A percentile compares a stretch with the other conserved stretches of the same genome.
These are phyloP conservation scores for Rhizophora mangle DNA, from an alignment of 345 rosid genomes.

Conservation along the genomic window DNA sequence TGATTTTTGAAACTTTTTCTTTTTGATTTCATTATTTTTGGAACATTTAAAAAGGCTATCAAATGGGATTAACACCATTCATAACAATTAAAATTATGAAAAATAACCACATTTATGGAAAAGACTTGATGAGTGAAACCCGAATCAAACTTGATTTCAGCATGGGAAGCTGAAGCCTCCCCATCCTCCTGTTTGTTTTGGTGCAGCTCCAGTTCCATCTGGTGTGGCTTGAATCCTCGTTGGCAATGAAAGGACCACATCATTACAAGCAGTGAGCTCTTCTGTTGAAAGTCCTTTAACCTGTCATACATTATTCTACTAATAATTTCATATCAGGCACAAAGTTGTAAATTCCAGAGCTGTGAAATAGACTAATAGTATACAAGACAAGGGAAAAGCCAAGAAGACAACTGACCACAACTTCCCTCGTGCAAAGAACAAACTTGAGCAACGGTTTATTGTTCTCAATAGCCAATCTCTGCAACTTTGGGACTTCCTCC, in stretches of 20 bases:
- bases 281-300: slow-evolving; percentile 87
- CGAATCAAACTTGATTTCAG: slow-evolving; percentile 90
- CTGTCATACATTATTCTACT: slow-evolving; percentile 30
- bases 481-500: slow-evolving; percentile 91
- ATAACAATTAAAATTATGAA: too few relatives aligned
- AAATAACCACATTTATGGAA: too few relatives aligned
- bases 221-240: slow-evolving; percentile 83
- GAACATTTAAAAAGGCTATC: not conserved
- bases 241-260: slow-evolving; percentile 85
- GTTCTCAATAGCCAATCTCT: slow-evolving; percentile 75
- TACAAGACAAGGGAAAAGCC: not conserved
- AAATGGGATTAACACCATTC: too few relatives aligned
- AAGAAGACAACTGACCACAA: slow-evolving; percentile 26
- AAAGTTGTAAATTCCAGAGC: not conserved
- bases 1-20: too few relatives aligned
- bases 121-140: slow-evolving; percentile 30
- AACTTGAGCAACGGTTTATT: too few relatives aligned
- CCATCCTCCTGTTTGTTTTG: slow-evolving; percentile 77
- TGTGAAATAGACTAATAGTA: not conserved
- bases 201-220: slow-evolving; percentile 82
- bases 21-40: not conserved
- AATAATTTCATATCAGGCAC: not conserved
- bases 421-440: not conserved
- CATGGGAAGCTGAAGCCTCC: slow-evolving; percentile 56
- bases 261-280: slow-evolving; percentile 80